These are phyloP conservation scores for Sporisorium exsertum DNA, from an alignment of 1,284 basidiomycete genomes.

Conservation along the genomic window DNA sequence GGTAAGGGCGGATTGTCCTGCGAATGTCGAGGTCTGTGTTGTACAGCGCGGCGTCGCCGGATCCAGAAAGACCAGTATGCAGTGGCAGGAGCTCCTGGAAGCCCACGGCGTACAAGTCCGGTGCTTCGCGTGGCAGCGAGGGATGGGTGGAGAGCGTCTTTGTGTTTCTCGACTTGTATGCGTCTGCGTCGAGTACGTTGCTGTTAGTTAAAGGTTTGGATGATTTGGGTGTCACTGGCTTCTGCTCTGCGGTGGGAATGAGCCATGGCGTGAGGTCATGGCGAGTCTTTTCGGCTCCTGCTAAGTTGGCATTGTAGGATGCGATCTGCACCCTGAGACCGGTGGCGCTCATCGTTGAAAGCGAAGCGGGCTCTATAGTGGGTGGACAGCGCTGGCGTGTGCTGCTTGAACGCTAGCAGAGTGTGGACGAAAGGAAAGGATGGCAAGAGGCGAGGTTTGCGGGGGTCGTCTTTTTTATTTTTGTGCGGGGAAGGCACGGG, in stretches of 20 bases:
- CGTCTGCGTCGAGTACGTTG: slow-evolving; percentile 25
- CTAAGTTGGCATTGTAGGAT: slow-evolving; percentile 86
- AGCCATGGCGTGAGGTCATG: slow-evolving; percentile 68
- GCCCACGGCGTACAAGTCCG: slow-evolving; percentile 85
- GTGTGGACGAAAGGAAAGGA: neutral
- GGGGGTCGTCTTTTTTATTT: neutral
- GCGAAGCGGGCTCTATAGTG: neutral
- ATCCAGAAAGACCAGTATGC: slow-evolving; percentile 63
- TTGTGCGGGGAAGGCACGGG: slow-evolving; percentile 3
- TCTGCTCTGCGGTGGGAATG: slow-evolving; percentile 59
- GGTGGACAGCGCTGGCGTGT: neutral
- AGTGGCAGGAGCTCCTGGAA: slow-evolving; percentile 89
- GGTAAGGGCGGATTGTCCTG: slow-evolving; percentile 64
- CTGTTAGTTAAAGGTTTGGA: slow-evolving; percentile 42
- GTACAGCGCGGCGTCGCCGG: slow-evolving; percentile 73
- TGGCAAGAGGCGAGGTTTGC: neutral
- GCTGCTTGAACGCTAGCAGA: neutral
- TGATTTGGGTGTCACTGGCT: slow-evolving; percentile 69
- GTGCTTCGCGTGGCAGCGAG: slow-evolving; percentile 58
- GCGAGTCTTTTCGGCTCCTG: slow-evolving; percentile 72
- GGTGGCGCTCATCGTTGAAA: slow-evolving; percentile 16
- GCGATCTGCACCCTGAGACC: slow-evolving; percentile 79
- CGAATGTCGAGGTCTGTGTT: slow-evolving; percentile 76
- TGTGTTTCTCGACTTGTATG: slow-evolving; percentile 42
- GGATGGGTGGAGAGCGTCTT: slow-evolving; percentile 40